These are phyloP conservation scores for Parsonsia alboflavescens DNA, from an alignment of 257 asterid species.

Conservation along the genomic window DNA sequence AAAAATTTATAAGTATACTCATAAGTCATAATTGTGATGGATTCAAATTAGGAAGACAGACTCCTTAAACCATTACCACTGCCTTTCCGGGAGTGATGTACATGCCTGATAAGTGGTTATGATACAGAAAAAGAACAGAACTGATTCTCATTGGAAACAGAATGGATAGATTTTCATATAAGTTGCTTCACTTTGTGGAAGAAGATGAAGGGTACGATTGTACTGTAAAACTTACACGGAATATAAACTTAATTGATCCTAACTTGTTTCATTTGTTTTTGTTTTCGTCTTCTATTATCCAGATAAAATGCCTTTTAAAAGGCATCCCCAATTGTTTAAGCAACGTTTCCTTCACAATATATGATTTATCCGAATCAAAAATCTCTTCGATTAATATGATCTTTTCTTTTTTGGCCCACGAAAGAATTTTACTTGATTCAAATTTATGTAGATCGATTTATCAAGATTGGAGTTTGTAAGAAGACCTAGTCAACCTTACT, in stretches of 20 bases:
- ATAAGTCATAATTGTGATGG: too few species aligned
- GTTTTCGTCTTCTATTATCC: slow-evolving; percentile 27
- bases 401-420: too few species aligned
- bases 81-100: too few species aligned
- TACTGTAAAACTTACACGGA: slow-evolving; percentile 38
- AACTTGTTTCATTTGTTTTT: slow-evolving; percentile 26
- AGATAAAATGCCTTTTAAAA: slow-evolving; percentile 11
- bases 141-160: slow-evolving; percentile 17
- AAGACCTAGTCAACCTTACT: too few species aligned
- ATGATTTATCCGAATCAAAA: not conserved
- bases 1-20: too few species aligned
- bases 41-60: too few species aligned
- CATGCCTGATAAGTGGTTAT: too few species aligned
- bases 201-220: slow-evolving; percentile 25
- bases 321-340: slow-evolving; percentile 40
- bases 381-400: not conserved
- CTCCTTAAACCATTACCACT: too few species aligned
- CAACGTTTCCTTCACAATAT: slow-evolving; percentile 21
- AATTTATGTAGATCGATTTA: too few species aligned
- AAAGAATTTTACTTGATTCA: too few species aligned
- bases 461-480: too few species aligned
- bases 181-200: slow-evolving; percentile 37
- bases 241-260: slow-evolving; percentile 15
- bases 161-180: too few species aligned
- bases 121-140: slow-evolving; percentile 14